These are phyloP conservation scores for Tetrahymena thermophila DNA, from an alignment of 73 alveolate genomes.

Conservation along the genomic window DNA sequence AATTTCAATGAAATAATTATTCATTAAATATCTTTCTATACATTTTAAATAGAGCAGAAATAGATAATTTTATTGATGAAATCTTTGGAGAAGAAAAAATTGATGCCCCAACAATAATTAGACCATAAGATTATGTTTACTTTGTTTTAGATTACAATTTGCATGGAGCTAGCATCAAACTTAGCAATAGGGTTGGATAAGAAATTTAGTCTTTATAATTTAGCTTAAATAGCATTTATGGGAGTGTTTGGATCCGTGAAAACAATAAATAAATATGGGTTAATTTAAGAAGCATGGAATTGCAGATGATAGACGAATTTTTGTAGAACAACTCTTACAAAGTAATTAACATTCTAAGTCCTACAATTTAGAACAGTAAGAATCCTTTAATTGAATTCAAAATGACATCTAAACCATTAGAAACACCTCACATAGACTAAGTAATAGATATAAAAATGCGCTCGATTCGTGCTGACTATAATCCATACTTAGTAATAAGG, in stretches of 20 bases:
- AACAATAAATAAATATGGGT: neutral
- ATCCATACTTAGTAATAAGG: conserved; percentile 21
- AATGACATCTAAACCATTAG: conserved; percentile 11
- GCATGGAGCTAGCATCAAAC: neutral
- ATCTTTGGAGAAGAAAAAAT: neutral
- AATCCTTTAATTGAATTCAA: neutral
- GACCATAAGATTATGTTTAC: neutral
- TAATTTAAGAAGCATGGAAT: neutral
- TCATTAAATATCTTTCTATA: neutral
- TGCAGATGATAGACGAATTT: neutral
- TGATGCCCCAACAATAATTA: neutral
- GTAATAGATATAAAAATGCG: conserved; percentile 9
- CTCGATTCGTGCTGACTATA: conserved; percentile 6
- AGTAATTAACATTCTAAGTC: neutral
- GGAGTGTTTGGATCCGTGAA: neutral
- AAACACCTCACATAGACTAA: conserved; percentile 28
- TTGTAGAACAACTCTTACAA: neutral
- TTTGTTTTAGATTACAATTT: neutral
- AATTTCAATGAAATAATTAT: too few relatives aligned
- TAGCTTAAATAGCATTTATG: neutral
- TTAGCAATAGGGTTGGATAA: neutral
- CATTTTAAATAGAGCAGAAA: neutral
- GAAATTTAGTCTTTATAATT: neutral
- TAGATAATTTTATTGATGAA: neutral
- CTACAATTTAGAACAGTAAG: conserved; percentile 3